Conservation (phyloP, 148 eudicot species). For the Pouteria glomerata region DNA sequence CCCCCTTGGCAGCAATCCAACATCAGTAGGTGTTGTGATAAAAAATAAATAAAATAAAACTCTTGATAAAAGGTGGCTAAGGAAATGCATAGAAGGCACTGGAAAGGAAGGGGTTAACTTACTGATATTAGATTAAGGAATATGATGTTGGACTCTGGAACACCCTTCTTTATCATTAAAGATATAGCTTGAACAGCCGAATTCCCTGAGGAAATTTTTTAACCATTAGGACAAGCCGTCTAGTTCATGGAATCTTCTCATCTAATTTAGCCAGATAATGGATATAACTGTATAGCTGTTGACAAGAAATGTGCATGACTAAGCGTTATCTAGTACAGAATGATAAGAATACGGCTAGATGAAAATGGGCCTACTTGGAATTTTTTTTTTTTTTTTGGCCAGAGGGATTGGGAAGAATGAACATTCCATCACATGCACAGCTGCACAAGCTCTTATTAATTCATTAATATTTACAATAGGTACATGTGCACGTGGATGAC, state of each 20-base stretch:
- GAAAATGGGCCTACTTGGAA: not conserved
- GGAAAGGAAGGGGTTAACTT: constrained; percentile 22
- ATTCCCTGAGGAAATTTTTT: constrained; percentile 51
- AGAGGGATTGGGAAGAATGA: too few relatives aligned
- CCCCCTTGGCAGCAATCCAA: not conserved
- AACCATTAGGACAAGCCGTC: constrained; percentile 6
- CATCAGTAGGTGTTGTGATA: too few relatives aligned
- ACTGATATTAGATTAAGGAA: constrained; percentile 95
- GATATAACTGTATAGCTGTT: too few relatives aligned
- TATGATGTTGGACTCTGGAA: constrained; percentile 88
- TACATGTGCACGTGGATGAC: not conserved
- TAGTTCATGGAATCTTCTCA: not conserved
- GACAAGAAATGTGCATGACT: not conserved
- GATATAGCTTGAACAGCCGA: constrained; percentile 94
- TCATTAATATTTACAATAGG: not conserved
- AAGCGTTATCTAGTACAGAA: not conserved
- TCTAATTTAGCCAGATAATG: not conserved
- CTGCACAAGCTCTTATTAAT: too few relatives aligned
- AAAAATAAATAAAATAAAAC: not conserved
- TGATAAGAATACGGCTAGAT: not conserved
- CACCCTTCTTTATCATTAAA: constrained; percentile 81
- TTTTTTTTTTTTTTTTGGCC: too few relatives aligned
- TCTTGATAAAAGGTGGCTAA: not conserved
- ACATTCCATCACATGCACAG: too few relatives aligned
- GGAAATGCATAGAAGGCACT: not conserved